Conservation (phyloP, 495 filamentous ascomycete species). For the Rusavskia elegans region DNA sequence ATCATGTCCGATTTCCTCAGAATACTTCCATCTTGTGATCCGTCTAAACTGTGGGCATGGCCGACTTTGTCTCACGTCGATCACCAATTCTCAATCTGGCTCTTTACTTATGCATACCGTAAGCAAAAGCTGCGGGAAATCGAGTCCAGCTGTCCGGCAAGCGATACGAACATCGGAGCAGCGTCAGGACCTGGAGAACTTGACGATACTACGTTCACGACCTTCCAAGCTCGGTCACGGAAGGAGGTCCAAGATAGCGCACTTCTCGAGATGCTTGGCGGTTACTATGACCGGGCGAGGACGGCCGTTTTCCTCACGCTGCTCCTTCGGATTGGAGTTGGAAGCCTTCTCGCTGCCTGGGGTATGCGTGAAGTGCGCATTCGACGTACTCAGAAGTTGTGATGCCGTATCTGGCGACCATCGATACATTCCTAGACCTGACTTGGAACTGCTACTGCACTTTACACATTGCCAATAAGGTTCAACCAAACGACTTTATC, state of each 20-base stretch:
- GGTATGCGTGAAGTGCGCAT: background rate
- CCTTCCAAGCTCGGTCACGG: conserved; percentile 12
- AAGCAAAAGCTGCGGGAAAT: conserved; percentile 32
- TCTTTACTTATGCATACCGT: conserved; percentile 45
- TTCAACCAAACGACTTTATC: no score
- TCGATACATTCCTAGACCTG: background rate
- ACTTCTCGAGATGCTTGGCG: conserved; percentile 47
- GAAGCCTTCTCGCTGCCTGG: background rate
- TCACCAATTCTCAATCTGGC: conserved; percentile 40
- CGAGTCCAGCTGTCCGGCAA: conserved; percentile 9
- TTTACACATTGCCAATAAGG: no score
- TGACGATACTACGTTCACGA: conserved; percentile 19
- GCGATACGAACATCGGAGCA: conserved; percentile 29
- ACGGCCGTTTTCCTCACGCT: conserved; percentile 41
- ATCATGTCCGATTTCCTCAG: conserved; percentile 60
- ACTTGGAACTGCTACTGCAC: no score
- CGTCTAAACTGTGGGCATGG: conserved; percentile 49
- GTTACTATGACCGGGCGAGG: conserved; percentile 51
- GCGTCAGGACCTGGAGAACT: conserved; percentile 31
- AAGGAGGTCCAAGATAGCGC: conserved; percentile 21
- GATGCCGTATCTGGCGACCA: background rate
- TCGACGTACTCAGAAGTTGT: background rate
- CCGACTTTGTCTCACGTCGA: conserved; percentile 60
- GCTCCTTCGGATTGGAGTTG: conserved; percentile 15
- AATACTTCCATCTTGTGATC: conserved; percentile 46